Conservation (phyloP, 441 rosid genomes). For the Croton setiger region DNA sequence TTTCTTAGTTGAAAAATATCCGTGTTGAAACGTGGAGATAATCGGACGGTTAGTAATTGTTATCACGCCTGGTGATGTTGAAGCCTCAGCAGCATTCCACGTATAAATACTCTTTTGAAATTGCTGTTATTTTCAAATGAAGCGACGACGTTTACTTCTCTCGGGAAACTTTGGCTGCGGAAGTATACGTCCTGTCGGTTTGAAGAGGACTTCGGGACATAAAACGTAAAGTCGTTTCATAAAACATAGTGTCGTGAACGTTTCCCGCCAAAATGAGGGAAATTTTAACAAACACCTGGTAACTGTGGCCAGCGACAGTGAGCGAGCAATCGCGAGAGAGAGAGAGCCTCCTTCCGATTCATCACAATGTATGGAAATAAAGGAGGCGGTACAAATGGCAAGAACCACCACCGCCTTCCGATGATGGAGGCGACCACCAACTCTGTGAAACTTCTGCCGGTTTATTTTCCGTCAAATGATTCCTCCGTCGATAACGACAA, state of each 20-base stretch:
- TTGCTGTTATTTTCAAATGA: too few species aligned
- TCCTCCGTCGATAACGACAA: constrained; percentile 48
- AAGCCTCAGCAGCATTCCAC: neutral
- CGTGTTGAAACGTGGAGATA: constrained; percentile 30
- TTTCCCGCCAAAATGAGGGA: constrained; percentile 34
- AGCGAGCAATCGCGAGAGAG: neutral
- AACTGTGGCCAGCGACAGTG: too few species aligned
- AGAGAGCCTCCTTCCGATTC: neutral
- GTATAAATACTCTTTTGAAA: neutral
- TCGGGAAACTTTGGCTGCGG: neutral
- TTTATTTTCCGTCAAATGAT: constrained; percentile 64
- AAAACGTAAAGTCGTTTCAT: too few species aligned
- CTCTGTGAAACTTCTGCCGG: constrained; percentile 40
- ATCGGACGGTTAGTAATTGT: constrained; percentile 12
- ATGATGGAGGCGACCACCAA: constrained; percentile 32
- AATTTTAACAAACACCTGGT: constrained; percentile 13
- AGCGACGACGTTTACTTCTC: neutral
- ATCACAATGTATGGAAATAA: constrained; percentile 31
- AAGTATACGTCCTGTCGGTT: neutral
- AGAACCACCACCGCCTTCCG: constrained; percentile 22
- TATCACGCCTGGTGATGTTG: neutral
- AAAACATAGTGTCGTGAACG: too few species aligned
- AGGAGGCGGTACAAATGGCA: constrained; percentile 25
- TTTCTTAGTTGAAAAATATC: neutral
- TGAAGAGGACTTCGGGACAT: neutral